phyloP scores from a whole-genome alignment of 805 yeast species.

The Saccharomycopsis sp. region DNA sequence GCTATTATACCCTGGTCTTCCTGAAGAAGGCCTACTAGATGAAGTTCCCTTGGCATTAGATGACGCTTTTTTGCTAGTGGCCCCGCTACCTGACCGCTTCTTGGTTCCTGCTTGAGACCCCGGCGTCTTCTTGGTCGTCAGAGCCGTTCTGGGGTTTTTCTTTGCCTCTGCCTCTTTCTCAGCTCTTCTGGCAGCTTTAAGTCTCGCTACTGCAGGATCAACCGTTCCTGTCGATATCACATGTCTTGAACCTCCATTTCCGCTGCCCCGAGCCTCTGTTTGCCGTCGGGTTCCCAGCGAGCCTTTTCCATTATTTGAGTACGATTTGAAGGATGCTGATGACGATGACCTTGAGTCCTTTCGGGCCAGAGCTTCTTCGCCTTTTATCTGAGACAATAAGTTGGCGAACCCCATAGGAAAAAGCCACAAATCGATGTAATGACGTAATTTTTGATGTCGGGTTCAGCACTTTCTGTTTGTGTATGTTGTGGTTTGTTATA shows the following conservation, averaged over 20 bases:
- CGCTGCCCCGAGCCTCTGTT: not conserved
- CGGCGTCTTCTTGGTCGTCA: not conserved
- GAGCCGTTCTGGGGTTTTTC: not conserved
- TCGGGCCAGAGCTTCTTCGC: not conserved
- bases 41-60: not conserved
- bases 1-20: not conserved
- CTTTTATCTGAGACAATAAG: not conserved
- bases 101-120: not conserved
- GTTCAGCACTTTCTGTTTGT: not conserved
- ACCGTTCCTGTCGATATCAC: constrained; percentile 23
- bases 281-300: not conserved
- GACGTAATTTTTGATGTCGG: not conserved
- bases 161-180: constrained; percentile 37
- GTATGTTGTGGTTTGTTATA: not conserved
- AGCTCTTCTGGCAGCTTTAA: constrained; percentile 58
- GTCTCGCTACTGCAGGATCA: constrained; percentile 66
- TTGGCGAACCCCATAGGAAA: not conserved
- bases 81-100: not conserved
- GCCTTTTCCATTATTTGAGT: not conserved
- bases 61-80: not conserved
- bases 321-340: not conserved
- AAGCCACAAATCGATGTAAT: not conserved
- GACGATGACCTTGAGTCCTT: not conserved
- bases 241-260: not conserved
- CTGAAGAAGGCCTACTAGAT: not conserved